A percentile compares a stretch with the other conserved stretches of the same genome.
Evolutionary conservation across 768 basidiomycete genomes (phyloP).

Genomic region (Tephrocybe sp.): DNA sequence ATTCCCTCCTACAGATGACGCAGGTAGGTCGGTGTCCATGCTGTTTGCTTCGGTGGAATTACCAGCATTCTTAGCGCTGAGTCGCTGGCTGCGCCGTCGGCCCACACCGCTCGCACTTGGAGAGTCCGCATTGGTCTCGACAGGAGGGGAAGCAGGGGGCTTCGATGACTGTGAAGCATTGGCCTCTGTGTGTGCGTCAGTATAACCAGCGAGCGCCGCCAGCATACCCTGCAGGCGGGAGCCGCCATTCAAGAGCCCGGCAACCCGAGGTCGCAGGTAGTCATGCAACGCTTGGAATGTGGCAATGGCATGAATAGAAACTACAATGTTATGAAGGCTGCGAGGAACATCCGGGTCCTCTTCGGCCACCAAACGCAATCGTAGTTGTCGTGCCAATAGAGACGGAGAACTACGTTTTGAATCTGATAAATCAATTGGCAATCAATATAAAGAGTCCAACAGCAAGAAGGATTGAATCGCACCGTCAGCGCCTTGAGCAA

Average conservation of each 20-base stretch:
- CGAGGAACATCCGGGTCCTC: constrained; percentile 89
- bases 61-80: constrained; percentile 64
- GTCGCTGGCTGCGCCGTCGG: constrained; percentile 78
- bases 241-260: constrained; percentile 61
- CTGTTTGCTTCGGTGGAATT: constrained; percentile 12
- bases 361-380: constrained; percentile 84
- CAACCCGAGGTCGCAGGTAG: constrained; percentile 87
- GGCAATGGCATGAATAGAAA: constrained; percentile 97
- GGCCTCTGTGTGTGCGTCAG: constrained; percentile 40
- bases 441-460: constrained; percentile 2
- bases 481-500: constrained; percentile 83
- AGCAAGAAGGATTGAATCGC: constrained; percentile 20
- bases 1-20: constrained; percentile 10
- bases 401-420: constrained; percentile 90
- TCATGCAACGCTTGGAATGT: constrained; percentile 97
- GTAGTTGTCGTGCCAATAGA: constrained; percentile 87
- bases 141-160: constrained; percentile 30
- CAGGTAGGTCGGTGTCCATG: constrained; percentile 14
- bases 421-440: constrained; percentile 41
- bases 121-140: constrained; percentile 22
- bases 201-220: constrained; percentile 81
- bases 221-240: constrained; percentile 85
- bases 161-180: constrained; percentile 28
- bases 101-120: constrained; percentile 34
- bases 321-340: constrained; percentile 84